Percentiles rank a stretch among this genome's conserved stretches.
Evolutionary conservation across 2,329 filamentous ascomycete species (phyloP).

Genomic region (Ilyonectria sp.): DNA sequence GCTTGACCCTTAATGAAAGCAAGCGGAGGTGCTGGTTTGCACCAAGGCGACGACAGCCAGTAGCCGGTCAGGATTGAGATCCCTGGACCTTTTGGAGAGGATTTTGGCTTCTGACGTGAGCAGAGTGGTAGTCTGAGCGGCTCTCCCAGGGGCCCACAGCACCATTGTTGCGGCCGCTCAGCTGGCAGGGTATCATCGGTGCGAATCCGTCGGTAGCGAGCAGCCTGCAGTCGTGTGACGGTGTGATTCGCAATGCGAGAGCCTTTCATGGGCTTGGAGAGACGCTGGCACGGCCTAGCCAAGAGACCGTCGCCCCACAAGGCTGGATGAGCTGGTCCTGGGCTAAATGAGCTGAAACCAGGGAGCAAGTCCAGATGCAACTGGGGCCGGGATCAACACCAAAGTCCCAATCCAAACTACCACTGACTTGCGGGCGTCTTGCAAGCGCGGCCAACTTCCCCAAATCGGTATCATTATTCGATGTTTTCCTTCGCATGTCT

Average conservation of each 20-base stretch:
- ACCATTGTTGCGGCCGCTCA: conserved; percentile 2
- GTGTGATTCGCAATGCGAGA: conserved; percentile 12
- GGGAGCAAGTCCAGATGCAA: conserved; percentile 7
- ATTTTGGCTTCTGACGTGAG: conserved; percentile 33
- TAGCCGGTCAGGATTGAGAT: neutral
- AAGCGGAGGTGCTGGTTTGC: neutral
- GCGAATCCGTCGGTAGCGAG: neutral
- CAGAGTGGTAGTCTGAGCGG: conserved; percentile 3
- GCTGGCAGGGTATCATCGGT: neutral
- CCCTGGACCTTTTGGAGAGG: neutral
- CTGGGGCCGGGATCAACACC: conserved; percentile 9
- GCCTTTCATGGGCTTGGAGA: conserved; percentile 5
- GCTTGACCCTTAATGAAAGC: conserved; percentile 16
- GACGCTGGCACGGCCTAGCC: conserved; percentile 20
- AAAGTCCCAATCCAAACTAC: conserved; percentile 31
- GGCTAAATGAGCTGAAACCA: conserved; percentile 30
- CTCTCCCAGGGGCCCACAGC: neutral
- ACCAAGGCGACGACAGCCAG: conserved; percentile 6
- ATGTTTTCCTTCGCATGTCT: conserved; percentile 2
- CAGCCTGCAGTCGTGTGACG: neutral
- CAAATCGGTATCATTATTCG: conserved; percentile 30
- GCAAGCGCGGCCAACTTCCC: conserved; percentile 16
- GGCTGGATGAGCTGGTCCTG: conserved; percentile 38
- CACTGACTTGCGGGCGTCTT: neutral
- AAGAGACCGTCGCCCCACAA: conserved; percentile 26